These are phyloP conservation scores for Beauveria sp. DNA, from an alignment of 2,329 filamentous ascomycete species.

Conservation along the genomic window DNA sequence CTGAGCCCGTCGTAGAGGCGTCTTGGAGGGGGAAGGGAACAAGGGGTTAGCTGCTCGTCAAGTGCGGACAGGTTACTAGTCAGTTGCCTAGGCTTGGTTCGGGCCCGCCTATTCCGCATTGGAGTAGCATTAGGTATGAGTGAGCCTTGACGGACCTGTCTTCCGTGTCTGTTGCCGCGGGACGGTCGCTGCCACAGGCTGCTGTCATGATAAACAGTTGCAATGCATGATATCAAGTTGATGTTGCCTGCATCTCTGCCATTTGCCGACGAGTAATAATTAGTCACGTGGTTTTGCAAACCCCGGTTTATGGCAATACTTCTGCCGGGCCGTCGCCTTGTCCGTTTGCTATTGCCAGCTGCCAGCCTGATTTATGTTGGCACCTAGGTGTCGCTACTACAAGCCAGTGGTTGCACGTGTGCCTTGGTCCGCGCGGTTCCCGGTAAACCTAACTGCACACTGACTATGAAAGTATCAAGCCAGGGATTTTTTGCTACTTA, in stretches of 20 bases:
- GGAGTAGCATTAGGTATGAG: slow-evolving; percentile 21
- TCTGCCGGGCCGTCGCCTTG: neutral
- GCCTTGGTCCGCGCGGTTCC: neutral
- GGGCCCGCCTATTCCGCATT: slow-evolving; percentile 29
- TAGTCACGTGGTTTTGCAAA: neutral
- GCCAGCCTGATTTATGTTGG: neutral
- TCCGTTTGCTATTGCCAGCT: neutral
- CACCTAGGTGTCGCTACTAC: neutral
- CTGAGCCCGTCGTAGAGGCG: neutral
- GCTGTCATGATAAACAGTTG: too few relatives aligned
- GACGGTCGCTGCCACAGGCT: too few relatives aligned
- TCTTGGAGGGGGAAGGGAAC: neutral
- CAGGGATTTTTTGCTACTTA: neutral
- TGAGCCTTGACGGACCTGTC: neutral
- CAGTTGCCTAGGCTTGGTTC: slow-evolving; percentile 12
- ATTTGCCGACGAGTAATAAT: neutral
- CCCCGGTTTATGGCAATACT: neutral
- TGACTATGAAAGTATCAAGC: neutral
- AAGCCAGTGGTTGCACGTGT: neutral
- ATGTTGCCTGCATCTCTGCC: neutral
- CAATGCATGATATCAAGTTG: neutral
- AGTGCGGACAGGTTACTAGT: neutral
- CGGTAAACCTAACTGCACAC: neutral
- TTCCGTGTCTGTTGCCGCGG: neutral
- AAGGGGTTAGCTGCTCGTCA: neutral